phyloP scores from a whole-genome alignment of 176 grass and related monocot genomes.

The Phragmites australis region DNA sequence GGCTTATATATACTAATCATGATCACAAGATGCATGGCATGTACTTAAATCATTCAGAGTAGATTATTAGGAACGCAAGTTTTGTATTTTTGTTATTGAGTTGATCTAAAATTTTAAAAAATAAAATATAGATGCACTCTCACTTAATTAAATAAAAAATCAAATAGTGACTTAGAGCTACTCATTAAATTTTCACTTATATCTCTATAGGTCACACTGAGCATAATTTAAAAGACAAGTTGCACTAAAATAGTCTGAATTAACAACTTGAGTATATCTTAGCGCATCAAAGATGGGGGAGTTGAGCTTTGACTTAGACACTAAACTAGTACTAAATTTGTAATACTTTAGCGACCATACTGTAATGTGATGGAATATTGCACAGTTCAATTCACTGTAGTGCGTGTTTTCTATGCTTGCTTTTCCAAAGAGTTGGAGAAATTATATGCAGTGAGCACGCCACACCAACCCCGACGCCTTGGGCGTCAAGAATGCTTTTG shows the following conservation, averaged over 20 bases:
- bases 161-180: too few species aligned
- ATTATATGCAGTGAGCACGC: background rate
- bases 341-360: conserved; percentile 1
- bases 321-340: background rate
- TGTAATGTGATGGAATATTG: conserved; percentile 2
- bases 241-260: background rate
- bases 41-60: too few species aligned
- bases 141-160: too few species aligned
- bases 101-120: too few species aligned
- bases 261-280: background rate
- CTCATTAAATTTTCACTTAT: too few species aligned
- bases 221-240: background rate
- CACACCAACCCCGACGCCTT: conserved; percentile 25
- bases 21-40: too few species aligned
- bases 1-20: too few species aligned
- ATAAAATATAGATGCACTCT: too few species aligned
- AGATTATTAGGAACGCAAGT: too few species aligned
- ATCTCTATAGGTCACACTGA: background rate
- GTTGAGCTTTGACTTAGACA: background rate
- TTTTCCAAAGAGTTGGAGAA: background rate
- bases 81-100: too few species aligned
- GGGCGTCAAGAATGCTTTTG: conserved; percentile 18
- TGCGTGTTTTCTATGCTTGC: background rate
- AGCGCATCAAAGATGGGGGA: background rate
- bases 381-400: background rate